These are phyloP conservation scores for Annulohypoxylon truncatum DNA, from an alignment of 2,329 filamentous ascomycete genomes.

Conservation along the genomic window DNA sequence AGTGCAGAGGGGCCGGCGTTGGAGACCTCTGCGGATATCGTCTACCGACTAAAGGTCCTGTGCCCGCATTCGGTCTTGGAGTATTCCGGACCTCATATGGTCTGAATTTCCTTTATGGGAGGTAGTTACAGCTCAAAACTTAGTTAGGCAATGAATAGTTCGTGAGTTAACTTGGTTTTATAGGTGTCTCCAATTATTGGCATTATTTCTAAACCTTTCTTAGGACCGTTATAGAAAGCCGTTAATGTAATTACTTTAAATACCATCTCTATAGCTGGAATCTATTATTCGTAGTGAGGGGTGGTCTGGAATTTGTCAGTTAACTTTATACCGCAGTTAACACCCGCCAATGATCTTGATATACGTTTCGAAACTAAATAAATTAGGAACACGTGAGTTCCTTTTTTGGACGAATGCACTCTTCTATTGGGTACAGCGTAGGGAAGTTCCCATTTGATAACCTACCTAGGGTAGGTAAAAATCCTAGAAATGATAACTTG, in stretches of 20 bases:
- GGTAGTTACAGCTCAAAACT: background rate
- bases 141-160: background rate
- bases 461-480: no score
- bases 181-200: background rate
- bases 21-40: background rate
- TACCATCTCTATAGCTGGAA: background rate
- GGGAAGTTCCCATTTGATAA: background rate
- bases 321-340: background rate
- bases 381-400: background rate
- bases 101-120: background rate
- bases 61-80: slow-evolving; percentile 1
- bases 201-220: background rate
- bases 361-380: slow-evolving; percentile 1
- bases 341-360: background rate
- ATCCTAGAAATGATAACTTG: background rate
- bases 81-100: background rate
- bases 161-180: background rate
- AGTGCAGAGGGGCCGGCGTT: background rate
- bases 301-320: background rate
- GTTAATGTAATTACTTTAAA: background rate
- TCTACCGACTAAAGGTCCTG: slow-evolving; percentile 4
- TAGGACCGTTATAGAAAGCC: background rate
- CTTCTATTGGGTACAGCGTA: background rate
- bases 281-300: background rate
- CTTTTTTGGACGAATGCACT: background rate